phyloP scores from a whole-genome alignment of 345 rosid species.

The Pistacia atlantica region DNA sequence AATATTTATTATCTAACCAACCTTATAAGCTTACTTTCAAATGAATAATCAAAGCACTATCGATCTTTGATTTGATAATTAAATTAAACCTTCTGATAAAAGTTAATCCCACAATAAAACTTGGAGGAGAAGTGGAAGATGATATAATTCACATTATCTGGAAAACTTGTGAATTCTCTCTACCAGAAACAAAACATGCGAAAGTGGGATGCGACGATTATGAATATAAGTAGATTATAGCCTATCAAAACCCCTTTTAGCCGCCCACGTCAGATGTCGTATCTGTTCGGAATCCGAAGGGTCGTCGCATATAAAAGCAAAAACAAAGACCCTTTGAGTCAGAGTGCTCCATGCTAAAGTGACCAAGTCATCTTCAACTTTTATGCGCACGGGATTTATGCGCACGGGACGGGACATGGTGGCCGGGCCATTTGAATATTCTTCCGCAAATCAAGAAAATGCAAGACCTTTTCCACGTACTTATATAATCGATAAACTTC shows the following conservation, averaged over 20 bases:
- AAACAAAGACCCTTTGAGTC: neutral
- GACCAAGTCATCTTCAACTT: neutral
- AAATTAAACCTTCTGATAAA: no score
- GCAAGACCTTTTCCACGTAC: neutral
- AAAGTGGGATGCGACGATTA: neutral
- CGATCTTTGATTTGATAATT: no score
- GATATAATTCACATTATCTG: no score
- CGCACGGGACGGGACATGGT: neutral
- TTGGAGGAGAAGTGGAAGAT: conserved; percentile 1
- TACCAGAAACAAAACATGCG: neutral
- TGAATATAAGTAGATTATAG: neutral
- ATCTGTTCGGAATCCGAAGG: conserved; percentile 9
- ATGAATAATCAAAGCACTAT: no score
- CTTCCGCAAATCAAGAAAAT: neutral
- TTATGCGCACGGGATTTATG: neutral
- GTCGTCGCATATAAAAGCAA: neutral
- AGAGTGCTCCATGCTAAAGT: neutral
- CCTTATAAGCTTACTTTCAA: no score
- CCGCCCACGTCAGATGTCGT: neutral
- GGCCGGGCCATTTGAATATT: neutral
- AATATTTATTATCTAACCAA: no score
- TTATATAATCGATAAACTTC: no score
- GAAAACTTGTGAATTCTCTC: neutral
- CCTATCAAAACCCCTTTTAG: conserved; percentile 5
- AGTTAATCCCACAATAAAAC: no score